Conservation (phyloP, 208 protist species). For the Leishmania guyanensis region DNA sequence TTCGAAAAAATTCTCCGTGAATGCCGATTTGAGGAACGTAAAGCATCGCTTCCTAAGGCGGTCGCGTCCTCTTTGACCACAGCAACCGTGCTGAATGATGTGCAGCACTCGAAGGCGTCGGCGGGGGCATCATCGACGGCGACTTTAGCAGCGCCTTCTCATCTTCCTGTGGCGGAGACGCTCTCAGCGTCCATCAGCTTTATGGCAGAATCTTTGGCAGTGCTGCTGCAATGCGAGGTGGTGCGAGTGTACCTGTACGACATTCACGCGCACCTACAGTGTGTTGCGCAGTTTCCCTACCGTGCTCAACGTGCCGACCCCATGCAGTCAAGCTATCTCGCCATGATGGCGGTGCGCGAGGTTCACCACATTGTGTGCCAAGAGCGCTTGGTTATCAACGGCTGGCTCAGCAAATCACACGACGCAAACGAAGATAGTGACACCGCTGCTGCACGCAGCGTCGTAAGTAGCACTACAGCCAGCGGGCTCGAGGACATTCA, state of each 20-base stretch:
- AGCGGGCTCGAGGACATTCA: slow-evolving; percentile 73
- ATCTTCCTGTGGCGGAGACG: slow-evolving; percentile 10
- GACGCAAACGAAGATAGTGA: slow-evolving; percentile 19
- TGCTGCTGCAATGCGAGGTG: slow-evolving; percentile 74
- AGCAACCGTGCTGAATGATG: neutral
- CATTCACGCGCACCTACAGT: slow-evolving; percentile 66
- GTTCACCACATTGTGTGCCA: slow-evolving; percentile 76
- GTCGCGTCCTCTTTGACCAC: neutral
- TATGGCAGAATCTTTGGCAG: slow-evolving; percentile 81
- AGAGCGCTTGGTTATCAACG: slow-evolving; percentile 81
- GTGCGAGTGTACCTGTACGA: slow-evolving; percentile 92
- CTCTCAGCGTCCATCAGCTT: slow-evolving; percentile 59
- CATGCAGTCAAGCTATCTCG: slow-evolving; percentile 64
- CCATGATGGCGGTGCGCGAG: slow-evolving; percentile 84
- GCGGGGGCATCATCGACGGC: neutral
- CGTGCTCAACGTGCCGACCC: slow-evolving; percentile 56
- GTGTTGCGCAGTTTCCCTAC: slow-evolving; percentile 66
- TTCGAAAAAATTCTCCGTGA: slow-evolving; percentile 60
- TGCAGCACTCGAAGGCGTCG: neutral
- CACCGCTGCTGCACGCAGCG: too few species aligned
- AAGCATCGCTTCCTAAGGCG: neutral
- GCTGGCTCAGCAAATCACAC: slow-evolving; percentile 32
- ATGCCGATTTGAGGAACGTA: slow-evolving; percentile 6
- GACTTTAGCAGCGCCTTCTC: neutral
- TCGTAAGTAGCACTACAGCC: neutral